phyloP scores from a whole-genome alignment of 2,329 filamentous ascomycete genomes.

The Nemania abortiva region DNA sequence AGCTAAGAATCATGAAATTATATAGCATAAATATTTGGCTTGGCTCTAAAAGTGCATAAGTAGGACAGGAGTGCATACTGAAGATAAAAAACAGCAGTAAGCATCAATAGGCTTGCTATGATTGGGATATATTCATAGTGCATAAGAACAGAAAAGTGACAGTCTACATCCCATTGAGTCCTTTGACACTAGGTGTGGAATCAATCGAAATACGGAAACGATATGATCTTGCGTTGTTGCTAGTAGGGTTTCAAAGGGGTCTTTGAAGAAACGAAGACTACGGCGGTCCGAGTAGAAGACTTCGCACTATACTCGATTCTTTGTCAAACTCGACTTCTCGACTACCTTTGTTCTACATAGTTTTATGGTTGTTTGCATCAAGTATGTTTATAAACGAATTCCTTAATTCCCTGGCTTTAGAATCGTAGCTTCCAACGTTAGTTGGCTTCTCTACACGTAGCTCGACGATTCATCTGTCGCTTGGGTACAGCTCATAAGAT shows the following conservation, averaged over 20 bases:
- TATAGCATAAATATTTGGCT: too few species aligned
- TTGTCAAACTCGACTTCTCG: constrained; percentile 4
- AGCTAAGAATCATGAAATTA: too few species aligned
- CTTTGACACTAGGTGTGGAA: neutral
- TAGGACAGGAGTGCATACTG: neutral
- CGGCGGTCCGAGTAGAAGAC: neutral
- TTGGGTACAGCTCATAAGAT: neutral
- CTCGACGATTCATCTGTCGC: neutral
- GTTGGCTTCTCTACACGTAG: neutral
- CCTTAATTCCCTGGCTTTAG: neutral
- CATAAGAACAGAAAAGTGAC: neutral
- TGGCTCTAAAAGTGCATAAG: too few species aligned
- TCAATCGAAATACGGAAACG: constrained; percentile 23
- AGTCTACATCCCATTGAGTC: too few species aligned
- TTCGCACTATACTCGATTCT: constrained; percentile 1
- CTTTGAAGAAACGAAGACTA: constrained; percentile 6
- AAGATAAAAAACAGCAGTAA: neutral
- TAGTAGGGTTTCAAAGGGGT: constrained; percentile 13
- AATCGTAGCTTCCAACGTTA: neutral
- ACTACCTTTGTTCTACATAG: neutral
- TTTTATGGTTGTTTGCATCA: neutral
- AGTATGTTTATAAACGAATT: neutral
- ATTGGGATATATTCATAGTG: neutral
- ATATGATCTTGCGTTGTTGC: neutral
- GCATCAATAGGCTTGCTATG: neutral